Base-by-base conservation (phyloP, 495 filamentous ascomycete genomes). In the Pyrenula massariospora region DNA sequence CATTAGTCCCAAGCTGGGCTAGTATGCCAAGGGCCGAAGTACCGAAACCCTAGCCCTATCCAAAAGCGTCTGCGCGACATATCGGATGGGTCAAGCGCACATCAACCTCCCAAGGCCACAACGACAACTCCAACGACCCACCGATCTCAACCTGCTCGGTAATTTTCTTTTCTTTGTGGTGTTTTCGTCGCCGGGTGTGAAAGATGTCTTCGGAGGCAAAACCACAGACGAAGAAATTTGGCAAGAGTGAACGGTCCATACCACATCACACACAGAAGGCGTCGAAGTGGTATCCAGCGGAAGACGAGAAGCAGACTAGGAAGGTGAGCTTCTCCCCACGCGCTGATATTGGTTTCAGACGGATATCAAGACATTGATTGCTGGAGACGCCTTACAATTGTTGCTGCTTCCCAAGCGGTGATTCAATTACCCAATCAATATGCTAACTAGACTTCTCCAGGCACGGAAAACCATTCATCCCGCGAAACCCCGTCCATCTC, bases 221-320 rank as follows among this genome's bases (percentile, higher is more conserved):
- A 21, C 22, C 50, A 52, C 72, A 84, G 77, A 89, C 87, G 77
- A 95, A 96, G 88, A 89, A 84, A 79, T 96, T 96, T 83, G 91
- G 89, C 79, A 96, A 95, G 84, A 87, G 88, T 77, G 87, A 89
- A 77, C 85, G 93, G 78, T 80, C 84, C 73, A 82, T 98, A 71
- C 88, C 88, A 67, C 78, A 84, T 70, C 74, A 80, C 69, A 78
- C 84, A 66, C 83, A 93, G 75, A 95, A 94, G 87, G 93, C 92
- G 69, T 82, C 86, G 83, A 99, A 97, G 79, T 99, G 92, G 89
- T 99, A 99, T 77, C 94, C 94, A 73, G 87, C 91, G 67, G 89
- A 96, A 72, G 93, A 96, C 75, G 86, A 92, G 71, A 69, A 80
- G 69, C 79, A 87, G 79, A 85, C 87, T 59, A 95, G 88, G 82